Evolutionary conservation across 2,329 filamentous ascomycete genomes (phyloP), one percentile per base, ranked within the genome.

Genomic region (Trichoderma guizhouense): DNA sequence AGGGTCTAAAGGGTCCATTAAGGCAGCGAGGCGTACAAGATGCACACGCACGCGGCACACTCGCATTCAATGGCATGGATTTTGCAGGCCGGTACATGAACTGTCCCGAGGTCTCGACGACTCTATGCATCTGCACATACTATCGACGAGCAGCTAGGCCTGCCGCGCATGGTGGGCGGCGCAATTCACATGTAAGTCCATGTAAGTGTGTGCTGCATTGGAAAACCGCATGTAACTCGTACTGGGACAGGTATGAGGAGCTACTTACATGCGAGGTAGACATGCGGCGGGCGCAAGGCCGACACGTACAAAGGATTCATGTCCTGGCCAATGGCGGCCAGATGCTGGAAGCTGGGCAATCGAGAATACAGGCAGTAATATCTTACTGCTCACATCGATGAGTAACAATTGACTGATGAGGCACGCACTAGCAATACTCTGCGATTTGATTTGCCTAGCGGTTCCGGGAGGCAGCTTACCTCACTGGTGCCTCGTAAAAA

Each of bases 121-220:
- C 66, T 69, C 66, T 24, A 36, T 69, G 66, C 39, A 69, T 69
- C 66, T 62, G 66, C 66, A 62, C 53, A 34, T 69, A 15, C 66
- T 62, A 51, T 62, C 65, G 55, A 47, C 26, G 18, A 51, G 66
- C 55, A 65, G 39, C 43, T 55, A 47, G 18, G 18, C 26, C 9
- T 51, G 24, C 18, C 26, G 26, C 62, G 62, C 62, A 47, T 65
- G 39, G 26, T 63, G 26, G 34, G 39, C 34, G 18, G 24, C 39
- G 39, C 39, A 28, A 57, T 39, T 34, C 26, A 61, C 55, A 69
- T 60, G 34, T 15, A 47, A 47, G 65, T 26, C 55, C 53, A 26
- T 62, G 66, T 61, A 60, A 32, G 57, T 69, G 53, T 62, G 66
- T 69, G 66, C 36, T 62, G 66, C 66, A 69, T 61, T 47, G 51